Evolutionary conservation across 768 basidiomycete species (phyloP).

Genomic region (Mycena galericulata): DNA sequence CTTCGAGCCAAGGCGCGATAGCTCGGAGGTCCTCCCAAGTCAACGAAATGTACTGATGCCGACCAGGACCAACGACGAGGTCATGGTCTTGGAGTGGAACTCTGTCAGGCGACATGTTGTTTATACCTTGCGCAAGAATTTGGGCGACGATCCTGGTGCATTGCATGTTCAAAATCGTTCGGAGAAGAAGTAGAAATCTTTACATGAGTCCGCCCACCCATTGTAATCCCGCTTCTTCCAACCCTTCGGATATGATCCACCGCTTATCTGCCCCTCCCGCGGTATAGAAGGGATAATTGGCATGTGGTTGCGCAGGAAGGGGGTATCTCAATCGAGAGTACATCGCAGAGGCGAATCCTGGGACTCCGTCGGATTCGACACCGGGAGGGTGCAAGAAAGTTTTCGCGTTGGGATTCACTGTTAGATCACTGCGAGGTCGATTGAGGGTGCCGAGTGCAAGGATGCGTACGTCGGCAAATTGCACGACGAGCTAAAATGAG

Average conservation of each 20-base stretch:
- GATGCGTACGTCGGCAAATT: slow-evolving; percentile 79
- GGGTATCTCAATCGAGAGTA: slow-evolving; percentile 66
- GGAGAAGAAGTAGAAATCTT: slow-evolving; percentile 36
- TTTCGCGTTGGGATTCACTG: slow-evolving; percentile 76
- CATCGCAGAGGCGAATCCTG: slow-evolving; percentile 38
- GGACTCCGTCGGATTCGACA: slow-evolving; percentile 54
- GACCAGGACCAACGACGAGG: slow-evolving; percentile 58
- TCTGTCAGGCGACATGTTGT: slow-evolving; percentile 48
- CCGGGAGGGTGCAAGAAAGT: slow-evolving; percentile 78
- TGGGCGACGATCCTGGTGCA: slow-evolving; percentile 75
- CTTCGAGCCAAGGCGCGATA: slow-evolving; percentile 85
- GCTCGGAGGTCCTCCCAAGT: slow-evolving; percentile 75
- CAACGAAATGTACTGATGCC: slow-evolving; percentile 77
- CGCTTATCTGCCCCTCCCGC: slow-evolving; percentile 76
- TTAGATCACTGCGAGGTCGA: slow-evolving; percentile 65
- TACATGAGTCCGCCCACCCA: slow-evolving; percentile 85
- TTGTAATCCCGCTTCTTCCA: slow-evolving; percentile 67
- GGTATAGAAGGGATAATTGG: slow-evolving; percentile 80
- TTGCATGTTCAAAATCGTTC: background rate
- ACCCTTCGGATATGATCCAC: slow-evolving; percentile 66
- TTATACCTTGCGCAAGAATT: slow-evolving; percentile 59
- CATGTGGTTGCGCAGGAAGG: slow-evolving; percentile 64
- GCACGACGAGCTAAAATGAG: slow-evolving; percentile 67
- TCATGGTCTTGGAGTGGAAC: slow-evolving; percentile 60
- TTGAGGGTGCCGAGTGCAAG: slow-evolving; percentile 77